Evolutionary conservation across 164 flowering plant genomes (phyloP).

Genomic region (Taxillus chinensis): DNA sequence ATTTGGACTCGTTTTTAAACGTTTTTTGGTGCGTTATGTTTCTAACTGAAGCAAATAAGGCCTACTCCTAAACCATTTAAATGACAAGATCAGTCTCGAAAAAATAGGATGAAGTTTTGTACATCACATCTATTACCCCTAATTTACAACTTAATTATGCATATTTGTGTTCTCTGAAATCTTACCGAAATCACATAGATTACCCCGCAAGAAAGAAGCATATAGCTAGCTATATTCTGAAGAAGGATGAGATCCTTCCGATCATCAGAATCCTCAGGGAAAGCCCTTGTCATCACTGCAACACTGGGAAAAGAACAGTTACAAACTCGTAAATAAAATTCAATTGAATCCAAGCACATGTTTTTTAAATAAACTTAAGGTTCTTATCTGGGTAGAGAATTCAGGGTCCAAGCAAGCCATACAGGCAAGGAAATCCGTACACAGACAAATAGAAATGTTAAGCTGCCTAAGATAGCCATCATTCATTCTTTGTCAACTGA

Average conservation of each 20-base stretch:
- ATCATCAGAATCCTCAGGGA: constrained; percentile 36
- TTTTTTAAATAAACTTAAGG: too few relatives aligned
- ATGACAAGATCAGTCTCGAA: not conserved
- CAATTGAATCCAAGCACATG: too few relatives aligned
- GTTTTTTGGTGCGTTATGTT: too few relatives aligned
- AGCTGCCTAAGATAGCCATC: too few relatives aligned
- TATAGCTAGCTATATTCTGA: constrained; percentile 74
- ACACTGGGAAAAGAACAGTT: constrained; percentile 40
- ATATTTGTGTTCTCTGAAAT: not conserved
- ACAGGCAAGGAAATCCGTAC: too few relatives aligned
- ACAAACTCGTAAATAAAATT: not conserved
- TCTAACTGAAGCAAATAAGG: too few relatives aligned
- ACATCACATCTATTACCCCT: not conserved
- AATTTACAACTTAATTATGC: not conserved
- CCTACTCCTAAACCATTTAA: not conserved
- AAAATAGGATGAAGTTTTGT: not conserved
- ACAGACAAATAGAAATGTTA: too few relatives aligned
- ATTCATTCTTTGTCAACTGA: too few relatives aligned
- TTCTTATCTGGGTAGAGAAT: too few relatives aligned
- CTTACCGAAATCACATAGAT: constrained; percentile 59
- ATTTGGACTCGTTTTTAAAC: too few relatives aligned
- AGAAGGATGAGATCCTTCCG: constrained; percentile 47
- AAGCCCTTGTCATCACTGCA: constrained; percentile 98
- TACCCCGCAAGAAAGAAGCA: constrained; percentile 82
- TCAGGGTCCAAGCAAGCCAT: too few relatives aligned